Conservation (phyloP, 768 basidiomycete species). For the Phlegmacium glaucopus region DNA sequence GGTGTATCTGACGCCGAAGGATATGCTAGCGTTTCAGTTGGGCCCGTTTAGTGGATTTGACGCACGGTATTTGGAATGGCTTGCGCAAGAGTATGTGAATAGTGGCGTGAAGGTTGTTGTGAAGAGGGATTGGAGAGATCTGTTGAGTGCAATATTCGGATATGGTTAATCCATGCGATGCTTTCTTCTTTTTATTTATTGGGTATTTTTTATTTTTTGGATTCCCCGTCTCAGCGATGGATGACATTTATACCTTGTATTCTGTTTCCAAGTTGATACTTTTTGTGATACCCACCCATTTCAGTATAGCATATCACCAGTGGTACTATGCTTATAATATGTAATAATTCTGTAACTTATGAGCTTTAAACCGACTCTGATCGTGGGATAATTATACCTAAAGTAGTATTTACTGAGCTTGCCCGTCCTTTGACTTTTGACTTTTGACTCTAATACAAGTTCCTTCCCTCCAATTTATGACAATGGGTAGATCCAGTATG, state of each 20-base stretch:
- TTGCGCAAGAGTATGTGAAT: constrained; percentile 63
- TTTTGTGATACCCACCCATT: too few relatives aligned
- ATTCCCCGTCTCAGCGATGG: neutral
- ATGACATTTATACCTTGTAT: too few relatives aligned
- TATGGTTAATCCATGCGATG: constrained; percentile 24
- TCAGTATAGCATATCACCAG: too few relatives aligned
- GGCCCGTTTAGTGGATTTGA: constrained; percentile 72
- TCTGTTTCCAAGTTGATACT: too few relatives aligned
- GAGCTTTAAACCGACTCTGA: too few relatives aligned
- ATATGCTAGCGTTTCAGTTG: constrained; percentile 66
- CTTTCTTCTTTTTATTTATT: neutral
- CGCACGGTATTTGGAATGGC: constrained; percentile 75
- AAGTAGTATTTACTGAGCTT: neutral
- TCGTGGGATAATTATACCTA: too few relatives aligned
- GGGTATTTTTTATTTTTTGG: neutral
- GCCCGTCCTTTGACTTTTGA: neutral
- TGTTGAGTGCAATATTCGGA: constrained; percentile 44
- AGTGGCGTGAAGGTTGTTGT: constrained; percentile 39
- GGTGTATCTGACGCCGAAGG: constrained; percentile 53
- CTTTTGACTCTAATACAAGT: neutral
- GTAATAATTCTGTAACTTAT: too few relatives aligned
- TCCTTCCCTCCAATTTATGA: neutral
- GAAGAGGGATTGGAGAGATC: constrained; percentile 48
- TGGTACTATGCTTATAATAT: too few relatives aligned
- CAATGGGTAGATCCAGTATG: constrained; percentile 24